Base-by-base conservation (phyloP, 257 asterid species). In the Eustoma russellianum region DNA sequence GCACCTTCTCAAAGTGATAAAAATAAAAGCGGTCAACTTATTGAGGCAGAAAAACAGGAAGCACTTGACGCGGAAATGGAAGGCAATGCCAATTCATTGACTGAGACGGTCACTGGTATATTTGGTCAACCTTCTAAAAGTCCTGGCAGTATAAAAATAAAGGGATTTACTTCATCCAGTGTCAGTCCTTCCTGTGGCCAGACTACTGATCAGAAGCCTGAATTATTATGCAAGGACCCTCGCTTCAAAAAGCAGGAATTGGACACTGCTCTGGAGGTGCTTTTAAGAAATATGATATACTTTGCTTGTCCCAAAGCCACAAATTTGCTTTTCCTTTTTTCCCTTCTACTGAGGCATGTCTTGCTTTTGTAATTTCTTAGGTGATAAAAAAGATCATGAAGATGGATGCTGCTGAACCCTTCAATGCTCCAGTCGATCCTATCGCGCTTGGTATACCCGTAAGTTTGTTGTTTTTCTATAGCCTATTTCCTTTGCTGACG, bases 401-500 rank as follows among this genome's bases (percentile, higher is more conserved):
- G 78, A 84, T 85, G 93, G 97, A 91, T 56, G 98, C 95, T 50
- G 95, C 98, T 46, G 89, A 69, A 62, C 95, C 97, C 60, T 91
- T 91, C 70, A 91, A 87, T 74, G 65, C 52, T 59, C 98, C 98
- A 6, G 97, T 90, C 50, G 70, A 90, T 71, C 98, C 98, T 63
- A 62, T 81, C 68, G 85, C 95, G 64, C 93, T 86, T 59, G 95
- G 94, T 38, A 75, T 83, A 79, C 93, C 93, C 30, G 88, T 80
- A 63, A 78, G 82, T 56, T 48, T 54, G 5, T 2, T 24, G 14
- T 63, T 30, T 13, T 50, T 55, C 53, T 17, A 46, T 38, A 9
- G 43, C n/a, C 28, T 24, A 9, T n/a, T 50, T 28, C 15, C 33
- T 35, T 35, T 35, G 13, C n/a, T n/a, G n/a, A n/a, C n/a, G n/a